Evolutionary conservation across 1,284 basidiomycete genomes (phyloP), one percentile per base, ranked within the genome.

Genomic region (Polyporus tsugae): DNA sequence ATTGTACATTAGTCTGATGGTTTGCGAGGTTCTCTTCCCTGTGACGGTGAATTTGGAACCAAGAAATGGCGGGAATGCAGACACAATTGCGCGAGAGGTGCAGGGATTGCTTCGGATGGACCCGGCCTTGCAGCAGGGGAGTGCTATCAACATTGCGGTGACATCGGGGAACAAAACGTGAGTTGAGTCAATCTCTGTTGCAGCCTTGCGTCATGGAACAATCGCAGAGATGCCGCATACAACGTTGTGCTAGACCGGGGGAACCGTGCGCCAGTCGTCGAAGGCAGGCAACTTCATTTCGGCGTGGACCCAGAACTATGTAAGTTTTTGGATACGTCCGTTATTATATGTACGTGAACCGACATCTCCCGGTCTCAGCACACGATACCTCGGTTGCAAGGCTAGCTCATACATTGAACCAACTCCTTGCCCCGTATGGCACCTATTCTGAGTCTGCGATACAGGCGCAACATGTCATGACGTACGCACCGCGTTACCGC

Each of bases 401-500:
- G 62, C 68, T 90, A 39, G 80, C 80, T 25, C 79, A 82, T 38
- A 80, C 81, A 33, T 74, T 90, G 41, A 77, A 81, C 29, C 76
- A 78, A 41, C 81, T 91, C 7, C 77, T 94, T 59, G 82, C 85
- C 4, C 87, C 90, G 0, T 83, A 88, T 53, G 77, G 85, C 13
- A 78, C 83, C 4, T 78, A 82, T 38, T 76, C 79, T 11, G 79
- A 65, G 10, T 68, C 74, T 25, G 63, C 60, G 10, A 68, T 58
- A 1, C 77, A 83, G 15, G 64, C 78, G 60, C 87, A 89, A 68
- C 86, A 89, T 41, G 85, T 91, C 57, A 86, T 87, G 38, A 91
- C 91, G 77, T 98, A 95, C 77, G 86, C 95, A 13, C 86, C 90
- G 6, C 89, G 89, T 59, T 94, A 95, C 76, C 91, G 93, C 53